phyloP scores from a whole-genome alignment of 2,329 filamentous ascomycete genomes.

The Alternaria sp. region DNA sequence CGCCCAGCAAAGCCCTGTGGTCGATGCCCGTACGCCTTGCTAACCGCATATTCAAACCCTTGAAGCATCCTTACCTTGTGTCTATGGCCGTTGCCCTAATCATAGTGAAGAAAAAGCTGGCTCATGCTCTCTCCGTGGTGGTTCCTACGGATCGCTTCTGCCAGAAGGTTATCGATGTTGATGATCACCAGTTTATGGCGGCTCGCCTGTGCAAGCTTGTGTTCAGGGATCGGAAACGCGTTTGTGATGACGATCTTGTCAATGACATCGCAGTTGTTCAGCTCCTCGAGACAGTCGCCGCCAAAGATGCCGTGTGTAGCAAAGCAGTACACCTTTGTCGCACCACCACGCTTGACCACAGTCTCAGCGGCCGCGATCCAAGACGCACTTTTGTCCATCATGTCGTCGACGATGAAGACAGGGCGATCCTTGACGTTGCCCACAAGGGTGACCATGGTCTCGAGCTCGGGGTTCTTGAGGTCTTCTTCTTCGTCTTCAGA shows the following conservation, averaged over 20 bases:
- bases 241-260: slow-evolving; percentile 95
- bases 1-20: slow-evolving; percentile 6
- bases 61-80: background rate
- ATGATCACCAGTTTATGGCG: slow-evolving; percentile 84
- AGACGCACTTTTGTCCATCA: slow-evolving; percentile 96
- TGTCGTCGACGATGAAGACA: slow-evolving; percentile 96
- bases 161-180: slow-evolving; percentile 84
- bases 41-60: slow-evolving; percentile 12
- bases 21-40: slow-evolving; percentile 22
- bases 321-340: slow-evolving; percentile 96
- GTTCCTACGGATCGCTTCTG: slow-evolving; percentile 93
- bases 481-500: slow-evolving; percentile 94
- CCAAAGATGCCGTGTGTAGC: slow-evolving; percentile 96
- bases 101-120: slow-evolving; percentile 59
- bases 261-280: slow-evolving; percentile 92
- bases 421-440: slow-evolving; percentile 88
- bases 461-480: slow-evolving; percentile 79
- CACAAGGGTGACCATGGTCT: slow-evolving; percentile 97
- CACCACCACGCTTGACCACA: slow-evolving; percentile 88
- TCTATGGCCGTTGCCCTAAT: slow-evolving; percentile 30
- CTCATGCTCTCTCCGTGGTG: slow-evolving; percentile 89
- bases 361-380: slow-evolving; percentile 99
- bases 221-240: slow-evolving; percentile 87
- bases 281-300: slow-evolving; percentile 84
- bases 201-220: slow-evolving; percentile 69